A percentile compares a stretch with the other conserved stretches of the same genome.
Evolutionary conservation across 345 rosid genomes (phyloP).

Genomic region (Cardiospermum halicacabum): DNA sequence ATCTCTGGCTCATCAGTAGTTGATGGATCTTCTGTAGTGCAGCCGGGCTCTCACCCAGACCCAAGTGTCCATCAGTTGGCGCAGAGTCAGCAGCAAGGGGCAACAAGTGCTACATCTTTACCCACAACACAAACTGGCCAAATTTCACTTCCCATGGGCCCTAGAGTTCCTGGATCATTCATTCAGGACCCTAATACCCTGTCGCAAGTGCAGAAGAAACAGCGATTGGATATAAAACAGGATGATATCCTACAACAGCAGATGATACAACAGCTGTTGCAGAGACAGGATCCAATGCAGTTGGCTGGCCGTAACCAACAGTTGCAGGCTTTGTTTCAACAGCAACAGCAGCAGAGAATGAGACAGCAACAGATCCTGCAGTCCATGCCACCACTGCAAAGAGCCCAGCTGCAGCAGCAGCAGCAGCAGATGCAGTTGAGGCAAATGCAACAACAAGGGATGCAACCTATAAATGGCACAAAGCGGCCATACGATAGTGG

Average conservation of each 20-base stretch:
- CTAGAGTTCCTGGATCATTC: conserved; percentile 57
- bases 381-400: conserved; percentile 76
- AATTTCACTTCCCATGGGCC: conserved; percentile 51
- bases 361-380: conserved; percentile 59
- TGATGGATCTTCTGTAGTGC: conserved; percentile 82
- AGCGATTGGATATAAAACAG: conserved; percentile 75
- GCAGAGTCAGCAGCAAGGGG: conserved; percentile 63
- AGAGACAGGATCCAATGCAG: conserved; percentile 79
- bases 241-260: conserved; percentile 88
- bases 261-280: conserved; percentile 73
- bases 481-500: conserved; percentile 70
- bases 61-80: conserved; percentile 51
- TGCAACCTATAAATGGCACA: conserved; percentile 47
- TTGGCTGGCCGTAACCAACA: conserved; percentile 69
- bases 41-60: conserved; percentile 61
- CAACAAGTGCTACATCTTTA: conserved; percentile 71
- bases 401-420: conserved; percentile 86
- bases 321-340: conserved; percentile 56
- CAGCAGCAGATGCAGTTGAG: conserved; percentile 69
- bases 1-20: conserved; percentile 81
- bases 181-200: conserved; percentile 67
- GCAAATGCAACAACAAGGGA: conserved; percentile 75
- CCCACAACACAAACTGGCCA: conserved; percentile 62
- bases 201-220: conserved; percentile 73
- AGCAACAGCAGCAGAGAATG: conserved; percentile 53